Percentiles rank a stretch among this genome's conserved stretches.
Conservation (phyloP, 2,329 filamentous ascomycete species). For the Hirsutella thompsonii region DNA sequence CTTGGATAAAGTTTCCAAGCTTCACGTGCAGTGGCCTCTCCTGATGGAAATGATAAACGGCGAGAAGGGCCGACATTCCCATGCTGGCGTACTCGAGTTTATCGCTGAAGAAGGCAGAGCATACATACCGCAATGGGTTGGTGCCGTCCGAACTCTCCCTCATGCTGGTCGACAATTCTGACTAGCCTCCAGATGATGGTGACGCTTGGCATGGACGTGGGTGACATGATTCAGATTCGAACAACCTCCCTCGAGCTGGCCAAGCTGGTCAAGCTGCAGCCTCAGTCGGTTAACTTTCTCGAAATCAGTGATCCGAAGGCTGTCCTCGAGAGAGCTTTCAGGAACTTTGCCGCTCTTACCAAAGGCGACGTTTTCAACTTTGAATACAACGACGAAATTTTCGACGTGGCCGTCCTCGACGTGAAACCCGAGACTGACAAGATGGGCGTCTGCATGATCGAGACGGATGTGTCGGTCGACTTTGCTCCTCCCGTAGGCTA, state of each 20-base stretch:
- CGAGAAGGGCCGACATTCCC: conserved; percentile 64
- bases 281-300: conserved; percentile 84
- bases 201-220: conserved; percentile 76
- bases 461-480: conserved; percentile 93
- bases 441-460: conserved; percentile 84
- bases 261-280: conserved; percentile 89
- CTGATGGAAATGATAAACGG: conserved; percentile 94
- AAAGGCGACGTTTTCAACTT: conserved; percentile 95
- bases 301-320: conserved; percentile 97
- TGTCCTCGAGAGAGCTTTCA: conserved; percentile 90
- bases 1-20: conserved; percentile 86
- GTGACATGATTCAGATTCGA: conserved; percentile 89
- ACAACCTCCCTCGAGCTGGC: conserved; percentile 87
- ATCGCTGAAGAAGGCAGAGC: conserved; percentile 94
- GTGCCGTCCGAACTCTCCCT: conserved; percentile 13
- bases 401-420: conserved; percentile 86
- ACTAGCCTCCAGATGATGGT: conserved; percentile 66
- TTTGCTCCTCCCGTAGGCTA: conserved; percentile 92
- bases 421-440: conserved; percentile 76
- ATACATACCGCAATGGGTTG: conserved; percentile 89
- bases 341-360: conserved; percentile 87
- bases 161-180: conserved; percentile 3
- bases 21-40: conserved; percentile 96
- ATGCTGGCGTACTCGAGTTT: conserved; percentile 93
- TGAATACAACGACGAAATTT: conserved; percentile 87